phyloP scores from a whole-genome alignment of 805 yeast species.

The Kuraishia ogatae region DNA sequence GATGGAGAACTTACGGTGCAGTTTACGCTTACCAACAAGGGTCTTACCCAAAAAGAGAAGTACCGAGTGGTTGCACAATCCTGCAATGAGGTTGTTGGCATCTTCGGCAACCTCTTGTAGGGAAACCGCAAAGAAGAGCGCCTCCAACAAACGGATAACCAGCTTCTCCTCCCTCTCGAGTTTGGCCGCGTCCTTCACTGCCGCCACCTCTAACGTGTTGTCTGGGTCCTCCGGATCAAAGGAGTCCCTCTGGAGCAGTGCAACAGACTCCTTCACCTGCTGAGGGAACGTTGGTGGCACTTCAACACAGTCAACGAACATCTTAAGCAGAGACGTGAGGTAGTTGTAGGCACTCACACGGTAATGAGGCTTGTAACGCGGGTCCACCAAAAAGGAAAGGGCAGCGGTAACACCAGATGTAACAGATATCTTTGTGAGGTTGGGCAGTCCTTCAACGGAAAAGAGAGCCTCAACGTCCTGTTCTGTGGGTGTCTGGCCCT shows the following conservation, averaged over 20 bases:
- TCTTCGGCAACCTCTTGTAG: slow-evolving; percentile 64
- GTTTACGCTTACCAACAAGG: slow-evolving; percentile 56
- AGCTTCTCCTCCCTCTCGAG: slow-evolving; percentile 58
- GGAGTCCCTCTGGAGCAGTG: slow-evolving; percentile 27
- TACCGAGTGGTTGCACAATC: slow-evolving; percentile 72
- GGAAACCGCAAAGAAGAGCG: slow-evolving; percentile 69
- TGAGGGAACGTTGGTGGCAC: slow-evolving; percentile 34
- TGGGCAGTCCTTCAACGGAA: slow-evolving; percentile 58
- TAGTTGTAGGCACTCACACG: slow-evolving; percentile 73
- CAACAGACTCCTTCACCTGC: slow-evolving; percentile 41
- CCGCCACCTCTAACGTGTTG: slow-evolving; percentile 25
- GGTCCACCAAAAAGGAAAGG: slow-evolving; percentile 62
- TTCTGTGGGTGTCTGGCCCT: slow-evolving; percentile 39
- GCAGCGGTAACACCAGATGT: slow-evolving; percentile 83
- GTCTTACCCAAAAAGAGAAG: slow-evolving; percentile 70
- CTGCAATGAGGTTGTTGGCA: slow-evolving; percentile 51
- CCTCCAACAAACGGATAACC: slow-evolving; percentile 53
- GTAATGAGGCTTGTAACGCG: slow-evolving; percentile 52
- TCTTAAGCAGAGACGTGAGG: slow-evolving; percentile 52
- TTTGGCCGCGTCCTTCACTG: slow-evolving; percentile 36
- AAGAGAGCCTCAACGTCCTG: slow-evolving; percentile 66
- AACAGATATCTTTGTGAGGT: slow-evolving; percentile 61
- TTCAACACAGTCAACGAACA: slow-evolving; percentile 53
- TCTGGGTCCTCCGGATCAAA: slow-evolving; percentile 13
- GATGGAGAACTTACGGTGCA: slow-evolving; percentile 63